These are phyloP conservation scores for Pseudocercospora crystallina DNA, from an alignment of 2,329 filamentous ascomycete species.

Conservation along the genomic window DNA sequence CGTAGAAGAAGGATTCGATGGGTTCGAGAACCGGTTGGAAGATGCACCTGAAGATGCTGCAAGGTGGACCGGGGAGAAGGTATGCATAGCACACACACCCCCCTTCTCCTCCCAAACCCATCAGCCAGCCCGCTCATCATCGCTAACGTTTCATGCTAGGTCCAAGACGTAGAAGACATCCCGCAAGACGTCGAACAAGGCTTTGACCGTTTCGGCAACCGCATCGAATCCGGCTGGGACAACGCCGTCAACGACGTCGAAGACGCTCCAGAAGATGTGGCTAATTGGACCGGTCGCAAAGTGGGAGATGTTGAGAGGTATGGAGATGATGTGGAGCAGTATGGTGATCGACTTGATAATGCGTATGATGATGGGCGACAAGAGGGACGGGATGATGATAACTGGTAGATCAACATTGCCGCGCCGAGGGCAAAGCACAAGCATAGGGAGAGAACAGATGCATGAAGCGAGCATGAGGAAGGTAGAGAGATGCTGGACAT, in stretches of 20 bases:
- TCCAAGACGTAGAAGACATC: conserved; percentile 43
- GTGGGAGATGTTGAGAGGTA: conserved; percentile 47
- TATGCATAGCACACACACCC: not conserved
- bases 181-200: conserved; percentile 34
- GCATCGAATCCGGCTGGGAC: conserved; percentile 34
- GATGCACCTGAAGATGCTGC: conserved; percentile 47
- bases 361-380: conserved; percentile 45
- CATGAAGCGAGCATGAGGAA: not conserved
- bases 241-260: conserved; percentile 36
- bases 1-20: conserved; percentile 25
- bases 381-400: conserved; percentile 29
- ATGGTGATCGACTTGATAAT: conserved; percentile 42
- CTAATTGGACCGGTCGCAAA: conserved; percentile 38
- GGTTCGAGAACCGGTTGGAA: conserved; percentile 36
- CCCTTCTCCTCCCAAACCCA: too few relatives aligned
- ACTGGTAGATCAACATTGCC: not conserved
- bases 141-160: too few relatives aligned
- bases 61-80: conserved; percentile 44
- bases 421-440: not conserved
- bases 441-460: not conserved
- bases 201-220: conserved; percentile 36
- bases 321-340: conserved; percentile 41
- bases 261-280: conserved; percentile 38
- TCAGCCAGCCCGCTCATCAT: too few relatives aligned
- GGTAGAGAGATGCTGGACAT: too few relatives aligned